Percentiles rank a stretch among this genome's conserved stretches.
Conservation (phyloP, 306 rosid species). For the Pachyrhizus erosus region DNA sequence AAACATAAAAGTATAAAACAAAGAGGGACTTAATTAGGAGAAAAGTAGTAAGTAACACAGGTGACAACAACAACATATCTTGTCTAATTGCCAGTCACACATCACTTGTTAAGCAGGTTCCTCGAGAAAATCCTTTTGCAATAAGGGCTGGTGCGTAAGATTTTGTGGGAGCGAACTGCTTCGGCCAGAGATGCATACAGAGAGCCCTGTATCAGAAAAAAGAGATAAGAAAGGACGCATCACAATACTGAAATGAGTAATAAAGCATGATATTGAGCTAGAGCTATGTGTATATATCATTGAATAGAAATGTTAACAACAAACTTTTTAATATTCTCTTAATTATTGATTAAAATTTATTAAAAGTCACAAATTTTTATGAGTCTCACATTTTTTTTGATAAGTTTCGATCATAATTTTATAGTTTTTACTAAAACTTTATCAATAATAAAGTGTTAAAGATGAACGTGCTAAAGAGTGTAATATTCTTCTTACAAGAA, state of each 20-base stretch:
- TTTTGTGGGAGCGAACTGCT: conserved; percentile 14
- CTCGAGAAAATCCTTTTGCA: not conserved
- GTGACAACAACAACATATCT: not conserved
- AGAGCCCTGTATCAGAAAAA: conserved; percentile 6
- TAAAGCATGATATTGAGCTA: not conserved
- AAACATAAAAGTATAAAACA: conserved; percentile 11
- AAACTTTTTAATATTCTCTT: not conserved
- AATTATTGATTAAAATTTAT: not conserved
- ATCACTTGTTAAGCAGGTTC: conserved; percentile 1
- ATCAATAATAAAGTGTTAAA: not conserved
- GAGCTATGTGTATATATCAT: not conserved
- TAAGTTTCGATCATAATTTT: not conserved
- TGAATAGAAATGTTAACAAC: not conserved
- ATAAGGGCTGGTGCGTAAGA: conserved; percentile 1
- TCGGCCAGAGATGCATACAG: conserved; percentile 2
- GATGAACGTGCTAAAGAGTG: not conserved
- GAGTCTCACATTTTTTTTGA: not conserved
- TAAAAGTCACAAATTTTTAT: not conserved
- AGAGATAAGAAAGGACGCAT: not conserved
- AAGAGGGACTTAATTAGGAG: not conserved
- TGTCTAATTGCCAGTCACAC: not conserved
- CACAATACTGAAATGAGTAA: not conserved
- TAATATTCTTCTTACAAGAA: not conserved
- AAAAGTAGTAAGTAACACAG: not conserved
- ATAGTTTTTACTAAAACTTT: not conserved